These are phyloP conservation scores for Theobroma grandiflorum DNA, from an alignment of 441 rosid genomes.

Conservation along the genomic window DNA sequence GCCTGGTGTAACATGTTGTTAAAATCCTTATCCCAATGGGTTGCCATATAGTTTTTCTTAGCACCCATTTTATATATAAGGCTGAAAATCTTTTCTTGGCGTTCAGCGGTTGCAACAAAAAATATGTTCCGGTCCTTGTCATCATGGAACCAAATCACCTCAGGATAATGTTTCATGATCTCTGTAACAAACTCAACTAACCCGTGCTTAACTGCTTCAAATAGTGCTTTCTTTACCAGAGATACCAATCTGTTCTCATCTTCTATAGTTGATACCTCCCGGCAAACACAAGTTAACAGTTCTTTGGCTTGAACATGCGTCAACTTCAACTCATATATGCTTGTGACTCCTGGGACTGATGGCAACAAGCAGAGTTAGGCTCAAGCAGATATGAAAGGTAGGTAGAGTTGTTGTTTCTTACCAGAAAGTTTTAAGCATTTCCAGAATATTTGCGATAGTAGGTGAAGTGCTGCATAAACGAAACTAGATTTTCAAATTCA, in stretches of 20 bases:
- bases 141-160: conserved; percentile 61
- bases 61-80: conserved; percentile 70
- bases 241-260: conserved; percentile 40
- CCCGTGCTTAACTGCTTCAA: conserved; percentile 65
- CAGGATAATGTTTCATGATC: conserved; percentile 60
- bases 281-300: conserved; percentile 53
- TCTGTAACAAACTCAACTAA: conserved; percentile 61
- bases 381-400: not conserved
- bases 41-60: conserved; percentile 60
- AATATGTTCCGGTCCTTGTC: conserved; percentile 53
- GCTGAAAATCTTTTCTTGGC: conserved; percentile 78
- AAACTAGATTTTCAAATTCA: not conserved
- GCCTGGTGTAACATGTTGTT: conserved; percentile 81
- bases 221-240: conserved; percentile 51
- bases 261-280: conserved; percentile 49
- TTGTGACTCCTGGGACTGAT: conserved; percentile 55
- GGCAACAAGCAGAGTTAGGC: not conserved
- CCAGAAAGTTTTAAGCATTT: conserved; percentile 46
- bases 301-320: conserved; percentile 58
- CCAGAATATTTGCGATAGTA: conserved; percentile 36
- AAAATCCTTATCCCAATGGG: conserved; percentile 47
- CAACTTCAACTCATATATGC: conserved; percentile 56
- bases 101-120: conserved; percentile 57
- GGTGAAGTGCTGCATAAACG: conserved; percentile 34
- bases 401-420: conserved; percentile 39